A percentile compares a stretch with the other conserved stretches of the same genome.
These are phyloP conservation scores for Capniomyces stellatus DNA, from an alignment of 371 early-diverging fungal genomes.

Conservation along the genomic window DNA sequence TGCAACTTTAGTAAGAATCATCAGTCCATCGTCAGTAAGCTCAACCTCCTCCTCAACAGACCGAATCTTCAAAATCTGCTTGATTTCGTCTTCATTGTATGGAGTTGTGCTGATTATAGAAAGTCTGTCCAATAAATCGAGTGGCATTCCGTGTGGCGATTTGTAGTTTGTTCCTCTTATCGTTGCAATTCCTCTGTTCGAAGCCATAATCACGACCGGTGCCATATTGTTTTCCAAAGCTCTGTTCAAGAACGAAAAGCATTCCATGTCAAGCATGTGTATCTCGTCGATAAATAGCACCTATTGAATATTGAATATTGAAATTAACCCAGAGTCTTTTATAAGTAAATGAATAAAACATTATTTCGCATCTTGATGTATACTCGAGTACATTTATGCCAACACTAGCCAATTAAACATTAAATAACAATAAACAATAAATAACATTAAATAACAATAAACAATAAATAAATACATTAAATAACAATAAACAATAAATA, in stretches of 20 bases:
- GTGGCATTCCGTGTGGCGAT: constrained; percentile 92
- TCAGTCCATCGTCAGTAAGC: constrained; percentile 82
- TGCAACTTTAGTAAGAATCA: constrained; percentile 78
- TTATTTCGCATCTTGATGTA: too few species aligned
- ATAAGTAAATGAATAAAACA: too few species aligned
- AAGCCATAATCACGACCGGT: constrained; percentile 97
- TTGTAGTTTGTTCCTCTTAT: constrained; percentile 89
- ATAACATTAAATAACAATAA: not conserved
- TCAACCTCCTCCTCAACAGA: constrained; percentile 94
- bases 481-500: not conserved
- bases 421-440: not conserved
- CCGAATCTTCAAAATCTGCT: constrained; percentile 76
- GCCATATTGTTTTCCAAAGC: constrained; percentile 89
- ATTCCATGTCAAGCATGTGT: constrained; percentile 98
- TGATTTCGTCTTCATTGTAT: constrained; percentile 72
- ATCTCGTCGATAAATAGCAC: constrained; percentile 97
- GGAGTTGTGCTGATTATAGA: constrained; percentile 81
- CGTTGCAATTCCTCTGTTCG: constrained; percentile 83
- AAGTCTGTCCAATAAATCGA: constrained; percentile 89
- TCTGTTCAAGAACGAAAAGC: constrained; percentile 95
- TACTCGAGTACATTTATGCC: too few species aligned
- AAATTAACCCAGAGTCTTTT: too few species aligned
- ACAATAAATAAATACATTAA: not conserved
- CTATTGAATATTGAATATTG: too few species aligned
- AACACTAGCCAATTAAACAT: too few species aligned